phyloP scores from a whole-genome alignment of 345 rosid genomes.

The Gossypium longicalyx region DNA sequence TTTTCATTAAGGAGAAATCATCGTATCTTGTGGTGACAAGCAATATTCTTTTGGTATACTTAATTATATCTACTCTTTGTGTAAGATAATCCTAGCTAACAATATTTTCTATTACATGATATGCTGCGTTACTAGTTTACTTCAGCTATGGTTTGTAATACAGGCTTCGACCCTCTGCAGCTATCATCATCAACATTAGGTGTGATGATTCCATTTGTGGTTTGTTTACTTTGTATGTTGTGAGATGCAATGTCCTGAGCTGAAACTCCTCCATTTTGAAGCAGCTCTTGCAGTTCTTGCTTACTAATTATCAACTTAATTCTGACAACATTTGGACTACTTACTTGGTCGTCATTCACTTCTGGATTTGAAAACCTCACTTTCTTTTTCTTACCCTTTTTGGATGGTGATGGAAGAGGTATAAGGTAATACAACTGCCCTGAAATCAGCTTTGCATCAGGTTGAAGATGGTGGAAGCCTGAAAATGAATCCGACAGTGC shows the following conservation, averaged over 20 bases:
- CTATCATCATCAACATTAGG: conserved; percentile 13
- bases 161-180: conserved; percentile 45
- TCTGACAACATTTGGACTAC: conserved; percentile 37
- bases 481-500: conserved; percentile 46
- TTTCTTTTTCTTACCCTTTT: conserved; percentile 33
- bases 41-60: not conserved
- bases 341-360: conserved; percentile 26
- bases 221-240: conserved; percentile 37
- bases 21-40: not conserved
- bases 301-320: conserved; percentile 75
- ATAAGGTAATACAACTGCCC: conserved; percentile 61
- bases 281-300: conserved; percentile 61
- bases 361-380: conserved; percentile 58
- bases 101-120: not conserved
- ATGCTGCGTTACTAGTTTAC: conserved; percentile 30
- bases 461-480: conserved; percentile 38
- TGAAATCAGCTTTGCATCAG: conserved; percentile 44
- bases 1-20: not conserved
- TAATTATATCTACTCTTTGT: not conserved
- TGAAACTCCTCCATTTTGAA: conserved; percentile 42
- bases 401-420: conserved; percentile 34
- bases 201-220: conserved; percentile 13
- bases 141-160: conserved; percentile 64
- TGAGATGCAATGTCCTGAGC: conserved; percentile 45
- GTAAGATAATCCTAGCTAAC: not conserved